phyloP scores from a whole-genome alignment of 306 rosid species.

The Quercus mongolica region DNA sequence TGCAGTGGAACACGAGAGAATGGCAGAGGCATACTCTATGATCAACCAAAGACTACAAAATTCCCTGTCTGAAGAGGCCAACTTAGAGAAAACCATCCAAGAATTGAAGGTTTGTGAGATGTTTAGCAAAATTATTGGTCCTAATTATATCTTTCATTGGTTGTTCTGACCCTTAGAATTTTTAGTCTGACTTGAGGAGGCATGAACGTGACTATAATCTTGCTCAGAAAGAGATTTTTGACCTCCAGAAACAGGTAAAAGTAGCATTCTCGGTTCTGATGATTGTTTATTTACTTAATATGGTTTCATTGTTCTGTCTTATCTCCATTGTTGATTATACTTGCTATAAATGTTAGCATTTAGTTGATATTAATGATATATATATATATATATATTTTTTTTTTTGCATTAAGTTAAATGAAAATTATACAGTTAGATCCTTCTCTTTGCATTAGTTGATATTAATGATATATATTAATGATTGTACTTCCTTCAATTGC shows the following conservation, averaged over 20 bases:
- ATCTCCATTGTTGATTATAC: background rate
- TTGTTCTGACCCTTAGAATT: conserved; percentile 21
- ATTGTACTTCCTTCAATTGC: background rate
- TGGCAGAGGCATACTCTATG: conserved; percentile 72
- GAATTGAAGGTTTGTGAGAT: conserved; percentile 63
- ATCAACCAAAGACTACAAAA: conserved; percentile 74
- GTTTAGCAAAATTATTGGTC: background rate
- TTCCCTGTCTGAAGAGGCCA: conserved; percentile 52
- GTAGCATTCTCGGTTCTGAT: background rate
- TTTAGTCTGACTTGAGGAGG: conserved; percentile 75
- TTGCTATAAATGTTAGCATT: background rate
- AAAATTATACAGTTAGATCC: background rate
- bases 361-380: background rate
- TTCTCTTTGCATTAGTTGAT: background rate
- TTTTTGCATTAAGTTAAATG: background rate
- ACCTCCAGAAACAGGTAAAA: conserved; percentile 83
- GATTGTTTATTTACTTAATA: background rate
- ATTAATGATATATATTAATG: too few species aligned
- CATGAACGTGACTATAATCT: conserved; percentile 67
- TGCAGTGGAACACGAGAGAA: conserved; percentile 92
- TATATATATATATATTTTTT: too few species aligned
- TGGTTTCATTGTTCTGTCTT: background rate
- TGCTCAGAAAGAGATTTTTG: conserved; percentile 69
- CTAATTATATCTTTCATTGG: background rate
- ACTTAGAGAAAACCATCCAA: conserved; percentile 63